Evolutionary conservation across 352 stramenopile species (phyloP).

Genomic region (Globisporangium solare): DNA sequence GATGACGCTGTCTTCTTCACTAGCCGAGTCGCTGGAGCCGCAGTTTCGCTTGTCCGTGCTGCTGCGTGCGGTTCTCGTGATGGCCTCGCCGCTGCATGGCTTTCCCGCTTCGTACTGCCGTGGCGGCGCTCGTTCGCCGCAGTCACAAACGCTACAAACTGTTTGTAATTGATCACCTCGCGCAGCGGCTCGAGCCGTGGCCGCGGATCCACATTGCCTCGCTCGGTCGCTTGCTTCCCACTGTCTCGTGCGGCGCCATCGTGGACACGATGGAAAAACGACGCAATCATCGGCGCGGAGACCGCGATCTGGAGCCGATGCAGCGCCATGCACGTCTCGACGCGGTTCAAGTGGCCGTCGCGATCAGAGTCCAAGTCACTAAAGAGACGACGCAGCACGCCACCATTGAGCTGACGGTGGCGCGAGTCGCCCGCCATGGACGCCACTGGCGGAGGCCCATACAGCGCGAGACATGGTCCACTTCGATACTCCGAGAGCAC

Average conservation of each 20-base stretch:
- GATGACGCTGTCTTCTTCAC: neutral
- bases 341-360: slow-evolving; percentile 64
- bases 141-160: slow-evolving; percentile 70
- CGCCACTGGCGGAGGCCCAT: slow-evolving; percentile 28
- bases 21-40: too few relatives aligned
- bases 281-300: slow-evolving; percentile 45
- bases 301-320: slow-evolving; percentile 67
- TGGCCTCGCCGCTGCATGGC: too few relatives aligned
- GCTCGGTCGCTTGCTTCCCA: neutral
- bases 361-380: slow-evolving; percentile 63
- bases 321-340: slow-evolving; percentile 69
- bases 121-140: slow-evolving; percentile 39
- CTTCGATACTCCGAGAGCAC: slow-evolving; percentile 70
- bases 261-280: slow-evolving; percentile 65
- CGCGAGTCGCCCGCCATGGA: neutral
- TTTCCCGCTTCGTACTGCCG: slow-evolving; percentile 12
- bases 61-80: neutral
- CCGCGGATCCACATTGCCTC: slow-evolving; percentile 2
- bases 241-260: neutral
- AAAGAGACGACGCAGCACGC: slow-evolving; percentile 74
- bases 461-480: slow-evolving; percentile 54
- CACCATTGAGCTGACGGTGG: slow-evolving; percentile 26
- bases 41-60: neutral
- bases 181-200: slow-evolving; percentile 26
- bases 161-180: slow-evolving; percentile 74